A percentile compares a stretch with the other conserved stretches of the same genome.
These are phyloP conservation scores for Saccharomycopsis capsularis DNA, from an alignment of 805 yeast species.

Conservation along the genomic window DNA sequence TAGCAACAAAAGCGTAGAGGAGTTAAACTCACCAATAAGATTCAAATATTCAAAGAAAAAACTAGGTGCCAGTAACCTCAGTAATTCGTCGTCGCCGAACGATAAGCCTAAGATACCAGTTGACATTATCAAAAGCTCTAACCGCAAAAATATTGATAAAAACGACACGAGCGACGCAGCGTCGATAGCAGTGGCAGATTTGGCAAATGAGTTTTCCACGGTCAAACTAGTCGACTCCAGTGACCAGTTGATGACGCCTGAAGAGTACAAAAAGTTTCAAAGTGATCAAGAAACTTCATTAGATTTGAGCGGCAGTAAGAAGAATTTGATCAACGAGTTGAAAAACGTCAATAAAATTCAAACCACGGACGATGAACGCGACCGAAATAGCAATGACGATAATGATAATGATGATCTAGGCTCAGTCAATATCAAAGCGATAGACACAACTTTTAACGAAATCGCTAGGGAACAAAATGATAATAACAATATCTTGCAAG, in stretches of 20 bases:
- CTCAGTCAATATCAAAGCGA: not conserved
- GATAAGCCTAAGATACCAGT: not conserved
- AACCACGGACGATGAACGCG: not conserved
- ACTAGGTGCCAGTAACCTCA: not conserved
- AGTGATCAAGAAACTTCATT: slow-evolving; percentile 2
- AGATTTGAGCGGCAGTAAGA: slow-evolving; percentile 8
- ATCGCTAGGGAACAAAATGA: not conserved
- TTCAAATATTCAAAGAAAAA: slow-evolving; percentile 13
- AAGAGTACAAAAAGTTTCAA: slow-evolving; percentile 13
- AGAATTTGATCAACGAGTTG: slow-evolving; percentile 11
- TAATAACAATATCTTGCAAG: too few relatives aligned
- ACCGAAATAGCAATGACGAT: not conserved
- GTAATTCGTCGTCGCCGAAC: not conserved
- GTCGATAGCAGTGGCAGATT: not conserved
- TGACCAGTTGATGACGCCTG: slow-evolving; percentile 20
- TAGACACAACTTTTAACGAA: not conserved
- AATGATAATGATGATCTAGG: not conserved
- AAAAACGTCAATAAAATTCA: not conserved
- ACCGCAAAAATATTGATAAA: not conserved
- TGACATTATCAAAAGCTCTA: not conserved
- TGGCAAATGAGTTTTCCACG: slow-evolving; percentile 9
- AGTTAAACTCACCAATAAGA: slow-evolving; percentile 14
- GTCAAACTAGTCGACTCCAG: slow-evolving; percentile 19
- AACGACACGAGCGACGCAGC: not conserved
- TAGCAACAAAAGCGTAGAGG: slow-evolving; percentile 14